These are phyloP conservation scores for Seminavis robusta DNA, from an alignment of 108 stramenopile genomes.

Conservation along the genomic window DNA sequence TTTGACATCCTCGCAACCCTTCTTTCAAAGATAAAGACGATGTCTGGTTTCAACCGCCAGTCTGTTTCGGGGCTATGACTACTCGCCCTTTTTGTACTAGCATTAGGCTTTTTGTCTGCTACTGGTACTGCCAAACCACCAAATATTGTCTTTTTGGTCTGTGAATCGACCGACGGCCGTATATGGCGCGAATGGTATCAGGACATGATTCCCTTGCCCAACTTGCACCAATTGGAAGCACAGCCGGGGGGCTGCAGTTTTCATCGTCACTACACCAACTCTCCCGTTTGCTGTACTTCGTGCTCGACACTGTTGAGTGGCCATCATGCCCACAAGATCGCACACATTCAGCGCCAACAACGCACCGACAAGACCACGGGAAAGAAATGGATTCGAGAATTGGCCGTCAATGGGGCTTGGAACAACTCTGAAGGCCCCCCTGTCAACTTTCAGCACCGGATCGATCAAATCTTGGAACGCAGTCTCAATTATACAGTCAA, in stretches of 20 bases:
- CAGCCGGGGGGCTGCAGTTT: background rate
- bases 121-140: no score
- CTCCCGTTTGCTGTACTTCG: constrained; percentile 32
- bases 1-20: no score
- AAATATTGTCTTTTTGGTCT: constrained; percentile 23
- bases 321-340: constrained; percentile 30
- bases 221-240: constrained; percentile 10
- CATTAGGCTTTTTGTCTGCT: no score
- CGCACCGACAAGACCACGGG: background rate
- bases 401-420: constrained; percentile 17
- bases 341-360: constrained; percentile 8
- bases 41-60: no score
- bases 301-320: constrained; percentile 24
- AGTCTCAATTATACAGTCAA: constrained; percentile 5
- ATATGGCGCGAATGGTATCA: constrained; percentile 18
- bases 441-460: background rate
- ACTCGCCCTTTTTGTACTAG: no score
- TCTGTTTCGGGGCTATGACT: no score
- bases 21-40: no score
- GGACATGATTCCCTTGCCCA: constrained; percentile 19
- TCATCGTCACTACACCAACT: constrained; percentile 18
- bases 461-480: constrained; percentile 10
- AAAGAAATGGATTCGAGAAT: background rate
- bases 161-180: constrained; percentile 25
- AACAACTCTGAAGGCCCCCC: constrained; percentile 32